Evolutionary conservation across 768 basidiomycete genomes (phyloP), one percentile per base, ranked within the genome.

Genomic region (Amanita fuliginea): DNA sequence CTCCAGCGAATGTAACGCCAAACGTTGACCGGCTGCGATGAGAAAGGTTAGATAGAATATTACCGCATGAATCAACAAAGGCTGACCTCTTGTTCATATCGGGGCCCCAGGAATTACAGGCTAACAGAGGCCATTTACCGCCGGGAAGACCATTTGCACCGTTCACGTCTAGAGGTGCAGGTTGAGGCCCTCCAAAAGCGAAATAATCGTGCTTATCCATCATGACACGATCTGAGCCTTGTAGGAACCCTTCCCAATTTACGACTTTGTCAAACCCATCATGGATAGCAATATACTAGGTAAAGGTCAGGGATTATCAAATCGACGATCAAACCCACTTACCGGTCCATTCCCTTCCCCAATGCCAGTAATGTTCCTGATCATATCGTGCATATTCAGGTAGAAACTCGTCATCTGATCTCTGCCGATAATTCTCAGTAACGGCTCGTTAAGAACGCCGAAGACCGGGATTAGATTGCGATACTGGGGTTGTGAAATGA

Each of bases 121-220:
- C 78, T 51, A 62, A 58, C 24, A 54, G 43, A 7, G 76, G 71
- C 72, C 77, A 80, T 21, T 58, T 56, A 6, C 74, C 74, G 19
- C 73, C 72, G 51, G 64, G 49, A 47, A 60, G 34, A 34, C 65
- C 66, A 58, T 64, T 55, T 51, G 62, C 49, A 19, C 60, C 64
- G 11, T 53, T 44, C 2, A 59, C 57, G 51, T 56, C 66, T 37
- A 71, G 62, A 32, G 72, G 64, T 3, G 64, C 58, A 3, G 53
- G 32, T 46, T 62, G 62, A 32, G 70, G 57, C 24, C 47, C 69
- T 42, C 72, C 67, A 52, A 83, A 85, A 13, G 77, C 72, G 56
- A 83, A 73, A 62, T 86, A 88, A 7, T 78, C 76, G 56, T 89
- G 86, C 14, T 73, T 72, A 60, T 90, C 86, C 56, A 81, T 72